Conservation (phyloP, 495 filamentous ascomycete genomes). For the Lophium mytilinum region DNA sequence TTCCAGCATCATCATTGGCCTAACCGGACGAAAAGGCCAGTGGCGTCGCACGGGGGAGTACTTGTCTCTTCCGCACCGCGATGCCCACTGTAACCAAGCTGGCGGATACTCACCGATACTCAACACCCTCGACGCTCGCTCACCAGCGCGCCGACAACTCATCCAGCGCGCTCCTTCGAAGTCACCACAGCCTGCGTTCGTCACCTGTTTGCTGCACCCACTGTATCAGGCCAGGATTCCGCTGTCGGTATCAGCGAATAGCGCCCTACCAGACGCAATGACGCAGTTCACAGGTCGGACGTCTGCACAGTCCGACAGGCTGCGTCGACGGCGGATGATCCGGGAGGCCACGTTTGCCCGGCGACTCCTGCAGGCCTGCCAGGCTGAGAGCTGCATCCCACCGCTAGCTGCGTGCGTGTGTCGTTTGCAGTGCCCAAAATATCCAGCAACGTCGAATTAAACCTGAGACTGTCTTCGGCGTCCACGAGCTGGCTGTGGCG, state of each 20-base stretch:
- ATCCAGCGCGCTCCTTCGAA: constrained; percentile 13
- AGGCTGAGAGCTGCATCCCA: background rate
- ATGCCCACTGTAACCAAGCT: background rate
- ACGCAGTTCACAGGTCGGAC: constrained; percentile 1
- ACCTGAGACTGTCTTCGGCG: background rate
- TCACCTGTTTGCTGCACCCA: constrained; percentile 5
- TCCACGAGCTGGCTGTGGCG: background rate
- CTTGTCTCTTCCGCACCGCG: background rate
- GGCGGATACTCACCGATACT: constrained; percentile 1
- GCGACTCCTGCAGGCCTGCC: constrained; percentile 5
- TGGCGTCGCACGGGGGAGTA: constrained; percentile 1
- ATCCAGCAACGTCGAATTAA: constrained; percentile 1
- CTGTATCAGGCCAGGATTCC: constrained; percentile 4
- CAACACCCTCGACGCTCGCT: constrained; percentile 2
- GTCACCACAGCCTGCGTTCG: background rate
- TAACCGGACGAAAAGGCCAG: constrained; percentile 4
- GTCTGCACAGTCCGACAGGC: constrained; percentile 12
- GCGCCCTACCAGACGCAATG: constrained; percentile 6
- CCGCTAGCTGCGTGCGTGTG: constrained; percentile 10
- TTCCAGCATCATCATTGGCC: constrained; percentile 15
- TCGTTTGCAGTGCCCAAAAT: background rate
- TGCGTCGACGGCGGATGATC: constrained; percentile 10
- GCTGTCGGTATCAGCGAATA: background rate
- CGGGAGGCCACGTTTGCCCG: constrained; percentile 23
- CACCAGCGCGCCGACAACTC: constrained; percentile 15